Evolutionary conservation across 306 rosid genomes (phyloP), one percentile per base, ranked within the genome.

Genomic region (Castanea crenata): DNA sequence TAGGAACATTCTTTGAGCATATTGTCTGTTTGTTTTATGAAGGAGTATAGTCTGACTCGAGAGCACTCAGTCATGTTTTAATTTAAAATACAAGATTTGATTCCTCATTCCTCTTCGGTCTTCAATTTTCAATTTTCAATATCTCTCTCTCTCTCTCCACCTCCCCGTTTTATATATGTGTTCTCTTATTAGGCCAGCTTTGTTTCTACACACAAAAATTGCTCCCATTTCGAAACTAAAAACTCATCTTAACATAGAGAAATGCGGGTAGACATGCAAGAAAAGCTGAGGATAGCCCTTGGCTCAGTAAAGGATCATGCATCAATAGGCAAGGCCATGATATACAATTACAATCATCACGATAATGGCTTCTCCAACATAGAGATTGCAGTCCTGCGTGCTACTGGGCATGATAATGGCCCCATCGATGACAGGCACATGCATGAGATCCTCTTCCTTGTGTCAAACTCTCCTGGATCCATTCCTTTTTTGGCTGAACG

Each of bases 381-480:
- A 83, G 90, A 87, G 58, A 79, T 89, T 21, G 92, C 90, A 3
- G 87, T 89, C 0, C 72, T 89, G n/a, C 80, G 88, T 2, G 92
- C 92, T 13, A 89, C 92, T 0, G 81, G 84, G 73, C 92, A 85
- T 55, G 88, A 85, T 8, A 83, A 85, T 75, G 76, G 77, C 75
- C 82, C 90, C 78, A 89, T 89, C 63, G 86, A 87, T 57, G 89
- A 89, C 90, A 87, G 75, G 75, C 78, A 83, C 86, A 87, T 89
- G 88, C 90, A 89, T 74, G 92, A 87, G 79, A 89, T 89, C 70
- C 92, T 89, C 55, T 89, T 89, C 80, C 83, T 83, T 7, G 92
- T 89, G 29, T 89, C 88, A 13, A 85, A 89, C 81, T 87, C 87
- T 1, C 82, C 83, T 6, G 87, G 85, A 2, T 89, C 92, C 14